These are phyloP conservation scores for Phytophthora nicotianae DNA, from an alignment of 352 stramenopile genomes.

Conservation along the genomic window DNA sequence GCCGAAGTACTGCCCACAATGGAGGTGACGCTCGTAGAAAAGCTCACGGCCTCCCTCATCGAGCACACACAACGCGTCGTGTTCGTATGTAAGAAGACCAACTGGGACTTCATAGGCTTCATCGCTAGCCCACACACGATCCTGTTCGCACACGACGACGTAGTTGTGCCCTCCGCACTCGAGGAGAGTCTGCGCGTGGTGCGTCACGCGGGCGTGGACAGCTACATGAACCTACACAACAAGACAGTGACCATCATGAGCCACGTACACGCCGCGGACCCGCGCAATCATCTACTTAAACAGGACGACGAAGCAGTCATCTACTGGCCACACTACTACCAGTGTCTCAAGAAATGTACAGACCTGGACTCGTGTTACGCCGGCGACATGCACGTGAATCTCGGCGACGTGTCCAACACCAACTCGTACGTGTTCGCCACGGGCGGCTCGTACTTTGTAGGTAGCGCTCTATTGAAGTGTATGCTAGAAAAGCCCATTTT, in stretches of 20 bases:
- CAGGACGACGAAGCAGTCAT: slow-evolving; percentile 79
- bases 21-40: slow-evolving; percentile 48
- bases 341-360: slow-evolving; percentile 76
- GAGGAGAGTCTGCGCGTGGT: slow-evolving; percentile 66
- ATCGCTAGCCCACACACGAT: slow-evolving; percentile 66
- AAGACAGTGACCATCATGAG: slow-evolving; percentile 84
- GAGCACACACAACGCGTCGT: slow-evolving; percentile 65
- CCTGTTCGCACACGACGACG: slow-evolving; percentile 72
- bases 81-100: slow-evolving; percentile 77
- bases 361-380: slow-evolving; percentile 71
- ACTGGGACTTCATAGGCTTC: slow-evolving; percentile 81
- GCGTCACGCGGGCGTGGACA: slow-evolving; percentile 66
- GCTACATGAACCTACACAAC: slow-evolving; percentile 82
- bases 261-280: slow-evolving; percentile 56
- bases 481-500: slow-evolving; percentile 67
- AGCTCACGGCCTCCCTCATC: slow-evolving; percentile 53
- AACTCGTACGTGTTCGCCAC: slow-evolving; percentile 87
- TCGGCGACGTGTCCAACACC: slow-evolving; percentile 57
- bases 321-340: slow-evolving; percentile 83
- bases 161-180: slow-evolving; percentile 52
- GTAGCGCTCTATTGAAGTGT: slow-evolving; percentile 67
- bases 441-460: slow-evolving; percentile 77
- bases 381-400: slow-evolving; percentile 83
- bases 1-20: slow-evolving; percentile 54
- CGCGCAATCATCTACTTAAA: slow-evolving; percentile 68